Evolutionary conservation across 148 eudicot genomes (phyloP), one percentile per base, ranked within the genome.

Genomic region (Chenopodium formosanum): DNA sequence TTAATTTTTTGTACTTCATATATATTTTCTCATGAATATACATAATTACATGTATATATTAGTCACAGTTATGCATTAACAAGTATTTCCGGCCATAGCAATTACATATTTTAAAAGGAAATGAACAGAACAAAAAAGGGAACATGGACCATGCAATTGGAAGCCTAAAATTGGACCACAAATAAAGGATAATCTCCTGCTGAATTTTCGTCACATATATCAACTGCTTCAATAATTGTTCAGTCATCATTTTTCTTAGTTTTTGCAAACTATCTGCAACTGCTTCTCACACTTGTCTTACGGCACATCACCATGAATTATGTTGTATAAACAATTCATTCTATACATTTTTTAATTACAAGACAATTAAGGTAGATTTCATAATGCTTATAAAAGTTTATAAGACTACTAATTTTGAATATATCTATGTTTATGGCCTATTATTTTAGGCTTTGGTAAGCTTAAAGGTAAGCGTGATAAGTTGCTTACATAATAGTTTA

Each of bases 231-330:
- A 70, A 22, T 9, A 17, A 2, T 1, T 72, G 2, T 4, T 72
- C 19, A 29, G 72, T 32, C 37, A 40, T 34, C 74, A 70, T 7
- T 70, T 10, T 10, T 34, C 74, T 29, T 70, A 34, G 19, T 19
- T 40, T 70, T 7, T 70, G 74, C 74, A 70, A 34, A 6, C 17
- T 37, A 19, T 37, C 23, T 17, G 48, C 74, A 70, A 70, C 74
- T 40, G 25, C 74, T 70, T 50, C 74, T 70, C 74, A 70, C 74
- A 70, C 48, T 34, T 70, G 48, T 70, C 74, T 70, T 37, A 19
- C 22, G 50, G 74, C 47, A 34, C 19, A 70, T 6, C 74, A 70
- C 2, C 20, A 17, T 31, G 16, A 37, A 17, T 70, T 40, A 40
- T 40, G 44, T 40, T 40, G 40, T 19, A 34, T 19, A 1, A 27